Conservation (phyloP, 805 yeast genomes). For the Saccharomyces eubayanus region DNA sequence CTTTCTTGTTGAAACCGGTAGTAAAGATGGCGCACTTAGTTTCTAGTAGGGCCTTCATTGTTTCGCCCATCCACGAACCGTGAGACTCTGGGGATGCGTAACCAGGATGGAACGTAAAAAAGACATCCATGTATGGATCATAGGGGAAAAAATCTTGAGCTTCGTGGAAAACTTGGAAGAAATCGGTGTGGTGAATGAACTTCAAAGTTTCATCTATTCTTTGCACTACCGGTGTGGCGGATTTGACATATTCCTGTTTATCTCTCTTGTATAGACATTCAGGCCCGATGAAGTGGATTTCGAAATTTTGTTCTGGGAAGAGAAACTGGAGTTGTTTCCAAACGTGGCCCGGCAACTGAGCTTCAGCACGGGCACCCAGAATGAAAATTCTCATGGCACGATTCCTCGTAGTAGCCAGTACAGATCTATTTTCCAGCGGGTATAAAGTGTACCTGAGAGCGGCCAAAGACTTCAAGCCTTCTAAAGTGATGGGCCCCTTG, state of each 20-base stretch:
- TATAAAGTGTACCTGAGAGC: conserved; percentile 86
- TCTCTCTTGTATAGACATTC: conserved; percentile 75
- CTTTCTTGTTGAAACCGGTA: conserved; percentile 80
- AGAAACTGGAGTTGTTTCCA: conserved; percentile 89
- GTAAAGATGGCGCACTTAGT: conserved; percentile 88
- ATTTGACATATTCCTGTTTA: conserved; percentile 49
- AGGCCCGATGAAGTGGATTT: conserved; percentile 90
- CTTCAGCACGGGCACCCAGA: conserved; percentile 86
- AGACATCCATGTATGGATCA: conserved; percentile 90
- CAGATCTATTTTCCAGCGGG: conserved; percentile 38
- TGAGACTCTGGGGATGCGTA: conserved; percentile 72
- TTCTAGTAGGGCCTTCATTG: conserved; percentile 80
- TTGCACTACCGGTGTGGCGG: conserved; percentile 59
- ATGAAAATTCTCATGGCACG: conserved; percentile 85
- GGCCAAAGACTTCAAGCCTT: conserved; percentile 88
- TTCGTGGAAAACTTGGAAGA: conserved; percentile 84
- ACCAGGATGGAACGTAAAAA: conserved; percentile 94
- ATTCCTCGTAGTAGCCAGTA: conserved; percentile 55
- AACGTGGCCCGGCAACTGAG: conserved; percentile 86
- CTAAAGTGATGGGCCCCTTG: conserved; percentile 79
- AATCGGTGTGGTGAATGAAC: conserved; percentile 78
- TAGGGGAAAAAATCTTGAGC: conserved; percentile 94
- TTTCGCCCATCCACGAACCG: conserved; percentile 82
- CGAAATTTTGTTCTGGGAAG: conserved; percentile 75
- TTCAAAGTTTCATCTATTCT: conserved; percentile 67